Evolutionary conservation across 2,329 filamentous ascomycete species (phyloP), one percentile per base, ranked within the genome.

Genomic region (Apiospora marii): DNA sequence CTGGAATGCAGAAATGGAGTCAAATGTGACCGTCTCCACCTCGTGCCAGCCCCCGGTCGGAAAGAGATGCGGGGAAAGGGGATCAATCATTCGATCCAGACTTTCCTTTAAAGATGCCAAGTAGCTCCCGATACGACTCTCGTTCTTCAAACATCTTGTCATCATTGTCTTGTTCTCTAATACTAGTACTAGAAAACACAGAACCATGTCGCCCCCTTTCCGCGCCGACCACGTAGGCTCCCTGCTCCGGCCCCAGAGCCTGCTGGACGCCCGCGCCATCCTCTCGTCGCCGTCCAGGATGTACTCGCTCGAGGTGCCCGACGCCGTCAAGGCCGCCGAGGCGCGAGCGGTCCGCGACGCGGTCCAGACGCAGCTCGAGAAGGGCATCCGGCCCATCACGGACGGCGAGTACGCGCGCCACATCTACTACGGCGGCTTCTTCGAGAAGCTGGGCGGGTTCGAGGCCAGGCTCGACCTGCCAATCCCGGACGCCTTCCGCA

Each of bases 161-260:
- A 12, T 19, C 2, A 7, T 3, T 10, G 10, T 19, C 16, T 37
- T 61, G 4, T 30, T 30, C 27, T 4, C 2, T 30, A 4, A 12
- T 22, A 3, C 14, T 10, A 12, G 19, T 30, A 34, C 53, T 16
- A 4, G 5, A 2, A 61, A 3, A 37, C 14, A 3, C 53, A 44
- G 16, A 2, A 30, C 5, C 43, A 80, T 80, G 79, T 74, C 78
- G 6, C 78, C 80, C n/a, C 92, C 90, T 69, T 94, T 93, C 82
- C 88, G 92, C 79, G 91, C 92, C 73, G 92, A 94, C 82, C 92
- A 94, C 76, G 87, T 93, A 74, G 92, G 92, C 69, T 93, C 92
- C 19, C 85, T 94, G 44, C 88, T 94, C 72, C 90, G 92, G 44
- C 92, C 92, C 0, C 81, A 89, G 70, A 83, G 87, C 70, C 87